Percentiles rank a stretch among this genome's conserved stretches.
Conservation (phyloP, 768 basidiomycete genomes). For the Obba rivulosa region DNA sequence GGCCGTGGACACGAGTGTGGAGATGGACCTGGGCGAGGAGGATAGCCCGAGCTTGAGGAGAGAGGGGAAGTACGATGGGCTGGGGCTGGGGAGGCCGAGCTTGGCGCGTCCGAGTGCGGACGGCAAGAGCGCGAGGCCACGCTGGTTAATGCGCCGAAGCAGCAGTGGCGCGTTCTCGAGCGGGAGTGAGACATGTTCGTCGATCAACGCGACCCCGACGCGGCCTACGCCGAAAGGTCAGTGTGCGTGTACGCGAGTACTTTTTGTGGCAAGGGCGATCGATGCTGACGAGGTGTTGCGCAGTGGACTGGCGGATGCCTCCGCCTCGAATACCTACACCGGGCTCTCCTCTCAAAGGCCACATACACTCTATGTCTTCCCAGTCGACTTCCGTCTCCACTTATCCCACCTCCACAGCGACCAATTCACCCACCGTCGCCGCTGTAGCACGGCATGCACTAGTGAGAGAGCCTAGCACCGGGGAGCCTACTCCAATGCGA, state of each 20-base stretch:
- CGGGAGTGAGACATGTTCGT: constrained; percentile 58
- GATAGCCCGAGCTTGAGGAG: constrained; percentile 56
- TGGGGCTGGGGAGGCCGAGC: constrained; percentile 53
- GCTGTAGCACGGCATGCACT: constrained; percentile 7
- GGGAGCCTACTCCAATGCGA: constrained; percentile 4
- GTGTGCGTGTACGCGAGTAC: constrained; percentile 12
- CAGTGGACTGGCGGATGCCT: constrained; percentile 52
- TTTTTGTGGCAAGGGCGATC: constrained; percentile 2
- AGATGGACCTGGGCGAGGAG: constrained; percentile 59
- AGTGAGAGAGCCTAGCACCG: not conserved
- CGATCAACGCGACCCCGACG: constrained; percentile 56
- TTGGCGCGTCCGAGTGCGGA: constrained; percentile 15
- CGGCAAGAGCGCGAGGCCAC: constrained; percentile 30
- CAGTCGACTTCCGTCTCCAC: constrained; percentile 55
- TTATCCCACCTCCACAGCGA: constrained; percentile 35
- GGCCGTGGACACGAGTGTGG: constrained; percentile 29
- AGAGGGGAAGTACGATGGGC: constrained; percentile 49
- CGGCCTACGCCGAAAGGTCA: constrained; percentile 45
- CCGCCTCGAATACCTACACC: constrained; percentile 43
- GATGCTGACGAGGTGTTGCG: constrained; percentile 4
- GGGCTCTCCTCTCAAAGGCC: constrained; percentile 43
- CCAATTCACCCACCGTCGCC: constrained; percentile 18
- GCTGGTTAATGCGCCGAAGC: constrained; percentile 69
- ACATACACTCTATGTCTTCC: constrained; percentile 31
- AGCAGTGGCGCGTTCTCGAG: constrained; percentile 81